phyloP scores from a whole-genome alignment of 1,139 yeast genomes.

The Kurtzmaniella natalensis region DNA sequence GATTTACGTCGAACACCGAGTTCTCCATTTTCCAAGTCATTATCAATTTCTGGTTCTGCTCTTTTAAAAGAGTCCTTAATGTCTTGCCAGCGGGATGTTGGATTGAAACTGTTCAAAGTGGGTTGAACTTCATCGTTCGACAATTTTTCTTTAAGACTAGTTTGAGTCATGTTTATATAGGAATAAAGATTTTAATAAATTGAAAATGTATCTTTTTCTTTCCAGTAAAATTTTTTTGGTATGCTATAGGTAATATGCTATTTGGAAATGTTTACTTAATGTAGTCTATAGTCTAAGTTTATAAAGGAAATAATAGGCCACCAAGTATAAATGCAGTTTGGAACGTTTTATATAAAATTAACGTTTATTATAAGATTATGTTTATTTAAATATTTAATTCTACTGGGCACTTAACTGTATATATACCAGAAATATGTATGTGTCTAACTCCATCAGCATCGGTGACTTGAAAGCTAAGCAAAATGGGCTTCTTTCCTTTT shows the following conservation, averaged over 20 bases:
- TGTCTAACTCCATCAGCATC: too few relatives aligned
- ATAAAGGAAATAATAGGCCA: too few relatives aligned
- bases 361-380: too few relatives aligned
- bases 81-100: conserved; percentile 18
- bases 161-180: neutral
- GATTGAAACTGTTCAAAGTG: neutral
- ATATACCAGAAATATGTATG: neutral
- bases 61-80: conserved; percentile 34
- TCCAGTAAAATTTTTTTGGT: conserved; percentile 1
- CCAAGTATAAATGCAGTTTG: too few relatives aligned
- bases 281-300: too few relatives aligned
- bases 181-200: too few relatives aligned
- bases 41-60: conserved; percentile 12
- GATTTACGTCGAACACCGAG: conserved; percentile 7
- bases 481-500: too few relatives aligned
- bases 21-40: conserved; percentile 1
- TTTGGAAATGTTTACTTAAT: too few relatives aligned
- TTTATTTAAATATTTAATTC: neutral
- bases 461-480: too few relatives aligned
- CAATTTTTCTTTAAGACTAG: neutral
- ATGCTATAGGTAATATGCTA: neutral
- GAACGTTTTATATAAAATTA: neutral
- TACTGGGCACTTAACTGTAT: neutral
- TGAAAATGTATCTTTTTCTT: too few relatives aligned
- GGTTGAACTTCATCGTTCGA: conserved; percentile 1